Percentiles rank a stretch among this genome's conserved stretches.
Conservation (phyloP, 805 yeast species). For the Metschnikowia koreensis region DNA sequence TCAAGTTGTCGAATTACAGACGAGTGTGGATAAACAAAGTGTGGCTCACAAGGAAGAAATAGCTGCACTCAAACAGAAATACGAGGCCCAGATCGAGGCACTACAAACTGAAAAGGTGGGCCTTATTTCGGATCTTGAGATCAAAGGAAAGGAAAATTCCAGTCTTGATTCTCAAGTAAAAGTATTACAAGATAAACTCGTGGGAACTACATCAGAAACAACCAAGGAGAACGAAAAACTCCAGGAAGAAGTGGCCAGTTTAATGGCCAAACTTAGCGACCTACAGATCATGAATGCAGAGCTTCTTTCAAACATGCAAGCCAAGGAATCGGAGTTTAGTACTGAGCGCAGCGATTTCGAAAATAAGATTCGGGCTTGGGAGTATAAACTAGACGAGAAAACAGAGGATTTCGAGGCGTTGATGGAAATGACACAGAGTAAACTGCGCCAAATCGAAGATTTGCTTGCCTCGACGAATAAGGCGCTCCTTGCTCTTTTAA, state of each 20-base stretch:
- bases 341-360: constrained; percentile 51
- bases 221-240: neutral
- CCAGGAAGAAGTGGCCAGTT: neutral
- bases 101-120: neutral
- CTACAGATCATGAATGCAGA: constrained; percentile 51
- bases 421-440: constrained; percentile 38
- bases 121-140: neutral
- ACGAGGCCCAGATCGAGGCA: neutral
- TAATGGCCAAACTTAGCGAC: constrained; percentile 21
- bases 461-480: neutral
- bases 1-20: neutral
- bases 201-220: neutral
- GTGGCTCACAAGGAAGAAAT: neutral
- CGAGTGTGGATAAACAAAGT: neutral
- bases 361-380: constrained; percentile 47
- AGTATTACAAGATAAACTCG: neutral
- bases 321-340: constrained; percentile 58
- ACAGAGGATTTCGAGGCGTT: constrained; percentile 41
- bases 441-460: constrained; percentile 24
- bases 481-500: constrained; percentile 1
- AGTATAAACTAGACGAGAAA: constrained; percentile 46
- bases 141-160: neutral
- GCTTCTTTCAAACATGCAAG: constrained; percentile 63
- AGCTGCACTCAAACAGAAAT: neutral
- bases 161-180: neutral